phyloP scores from a whole-genome alignment of 768 basidiomycete genomes.

The Naganishia onofrii region DNA sequence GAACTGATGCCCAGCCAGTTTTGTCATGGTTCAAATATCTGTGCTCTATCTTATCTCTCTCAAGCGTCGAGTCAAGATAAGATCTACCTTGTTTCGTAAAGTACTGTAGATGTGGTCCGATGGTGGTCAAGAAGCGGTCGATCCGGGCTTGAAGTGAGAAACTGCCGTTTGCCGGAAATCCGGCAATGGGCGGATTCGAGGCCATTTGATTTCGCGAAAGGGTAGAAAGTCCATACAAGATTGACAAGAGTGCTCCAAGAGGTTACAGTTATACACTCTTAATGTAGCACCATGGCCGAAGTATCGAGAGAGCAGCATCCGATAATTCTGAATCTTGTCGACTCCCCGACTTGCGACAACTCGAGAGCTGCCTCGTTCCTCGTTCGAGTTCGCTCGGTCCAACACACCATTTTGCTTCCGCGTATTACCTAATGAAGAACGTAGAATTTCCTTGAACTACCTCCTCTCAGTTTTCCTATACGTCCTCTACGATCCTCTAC shows the following conservation, averaged over 20 bases:
- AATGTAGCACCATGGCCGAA: not conserved
- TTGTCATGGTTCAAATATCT: constrained; percentile 2
- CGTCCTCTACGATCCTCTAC: no score
- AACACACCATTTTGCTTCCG: constrained; percentile 13
- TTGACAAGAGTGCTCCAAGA: not conserved
- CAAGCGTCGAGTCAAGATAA: not conserved
- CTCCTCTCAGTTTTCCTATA: no score
- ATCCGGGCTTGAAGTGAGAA: constrained; percentile 13
- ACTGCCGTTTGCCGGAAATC: not conserved
- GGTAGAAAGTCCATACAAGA: not conserved
- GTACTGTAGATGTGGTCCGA: constrained; percentile 14
- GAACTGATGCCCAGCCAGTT: constrained; percentile 8
- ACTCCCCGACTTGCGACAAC: no score
- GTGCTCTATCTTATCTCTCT: not conserved
- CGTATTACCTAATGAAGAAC: not conserved
- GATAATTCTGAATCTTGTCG: no score
- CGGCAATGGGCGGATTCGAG: constrained; percentile 18
- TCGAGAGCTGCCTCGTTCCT: no score
- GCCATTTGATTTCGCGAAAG: not conserved
- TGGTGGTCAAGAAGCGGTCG: constrained; percentile 7
- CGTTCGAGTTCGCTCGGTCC: not conserved
- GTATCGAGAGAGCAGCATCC: not conserved
- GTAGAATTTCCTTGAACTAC: no score
- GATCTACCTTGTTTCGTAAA: not conserved
- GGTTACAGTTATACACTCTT: no score